These are phyloP conservation scores for Colletotrichum destructivum DNA, from an alignment of 2,329 filamentous ascomycete genomes.

Conservation along the genomic window DNA sequence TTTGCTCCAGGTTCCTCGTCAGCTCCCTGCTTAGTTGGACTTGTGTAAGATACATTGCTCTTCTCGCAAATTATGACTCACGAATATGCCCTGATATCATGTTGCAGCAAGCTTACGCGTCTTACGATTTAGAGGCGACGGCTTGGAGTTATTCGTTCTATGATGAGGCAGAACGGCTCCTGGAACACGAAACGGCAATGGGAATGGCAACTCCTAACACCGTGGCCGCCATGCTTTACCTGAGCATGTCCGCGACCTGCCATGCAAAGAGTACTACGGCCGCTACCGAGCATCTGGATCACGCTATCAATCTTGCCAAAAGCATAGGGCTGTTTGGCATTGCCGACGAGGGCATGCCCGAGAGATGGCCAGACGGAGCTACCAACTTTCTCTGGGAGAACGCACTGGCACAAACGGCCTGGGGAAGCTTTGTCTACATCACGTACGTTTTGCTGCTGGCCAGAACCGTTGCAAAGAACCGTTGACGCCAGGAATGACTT, in stretches of 20 bases:
- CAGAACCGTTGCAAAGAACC: background rate
- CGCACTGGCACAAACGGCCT: slow-evolving; percentile 21
- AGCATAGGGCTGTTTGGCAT: slow-evolving; percentile 24
- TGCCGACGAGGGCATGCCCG: background rate
- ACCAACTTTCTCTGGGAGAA: slow-evolving; percentile 10
- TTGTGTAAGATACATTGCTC: slow-evolving; percentile 9
- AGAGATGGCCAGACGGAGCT: slow-evolving; percentile 2
- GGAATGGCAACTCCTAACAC: slow-evolving; percentile 9
- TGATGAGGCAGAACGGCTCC: slow-evolving; percentile 3
- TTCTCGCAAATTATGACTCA: background rate
- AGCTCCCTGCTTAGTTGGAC: slow-evolving; percentile 30
- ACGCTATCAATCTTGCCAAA: slow-evolving; percentile 13
- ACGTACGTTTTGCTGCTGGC: slow-evolving; percentile 20
- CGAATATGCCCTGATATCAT: background rate
- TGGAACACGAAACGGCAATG: background rate
- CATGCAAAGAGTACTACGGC: slow-evolving; percentile 7
- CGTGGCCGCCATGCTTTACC: slow-evolving; percentile 20
- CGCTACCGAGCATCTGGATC: slow-evolving; percentile 16
- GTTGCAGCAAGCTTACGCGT: slow-evolving; percentile 26
- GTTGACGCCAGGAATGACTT: background rate
- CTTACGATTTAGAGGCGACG: background rate
- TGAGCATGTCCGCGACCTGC: slow-evolving; percentile 32
- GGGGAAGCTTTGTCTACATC: slow-evolving; percentile 33
- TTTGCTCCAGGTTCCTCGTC: slow-evolving; percentile 51
- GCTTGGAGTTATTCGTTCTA: slow-evolving; percentile 19